Evolutionary conservation across 371 early-diverging fungal genomes (phyloP), one percentile per base, ranked within the genome.

Genomic region (Saksenaea vasiformis): DNA sequence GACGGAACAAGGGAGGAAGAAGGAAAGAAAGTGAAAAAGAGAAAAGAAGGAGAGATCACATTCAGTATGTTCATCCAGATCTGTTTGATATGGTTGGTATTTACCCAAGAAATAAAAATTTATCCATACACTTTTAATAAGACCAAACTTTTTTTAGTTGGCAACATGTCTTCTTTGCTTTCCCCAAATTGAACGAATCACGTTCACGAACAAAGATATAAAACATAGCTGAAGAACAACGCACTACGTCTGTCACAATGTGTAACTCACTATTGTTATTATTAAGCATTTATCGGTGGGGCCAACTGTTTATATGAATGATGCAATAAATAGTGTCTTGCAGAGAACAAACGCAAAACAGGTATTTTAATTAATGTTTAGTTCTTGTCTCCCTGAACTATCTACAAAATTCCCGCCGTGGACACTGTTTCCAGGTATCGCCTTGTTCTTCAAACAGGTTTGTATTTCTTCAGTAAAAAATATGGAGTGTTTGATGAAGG

Each of bases 1-100:
- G 69, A 62, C 31, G 26, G 57, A 37, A 58, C 54, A 27, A 19
- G 13, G 34, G 54, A 47, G 39, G 27, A 62, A 56, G 43, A 27
- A n/a, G 28, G 53, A 43, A 60, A 28, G 51, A 37, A 27, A 36
- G 38, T 51, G 35, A 43, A 55, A 36, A 43, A 10, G 5, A 22
- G 24, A 31, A 41, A 14, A 41, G 43, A 41, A 17, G 43, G n/a
- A 41, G 39, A 39, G 3, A 39, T n/a, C 11, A 14, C 39, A 39
- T 11, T 11, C n/a, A 11, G 39, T 14, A 31, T 14, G 39, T 39
- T n/a, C n/a, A 39, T 39, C 39, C 39, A 39, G 39, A 14, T n/a
- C n/a, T 11, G 15, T 39, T 39, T 39, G 39, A 39, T 39, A 39
- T 39, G 31, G 31, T 31, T 31, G 31, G 31, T 31, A 14, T 39